Evolutionary conservation across 441 rosid species (phyloP).

Genomic region (Oxalis stricta): DNA sequence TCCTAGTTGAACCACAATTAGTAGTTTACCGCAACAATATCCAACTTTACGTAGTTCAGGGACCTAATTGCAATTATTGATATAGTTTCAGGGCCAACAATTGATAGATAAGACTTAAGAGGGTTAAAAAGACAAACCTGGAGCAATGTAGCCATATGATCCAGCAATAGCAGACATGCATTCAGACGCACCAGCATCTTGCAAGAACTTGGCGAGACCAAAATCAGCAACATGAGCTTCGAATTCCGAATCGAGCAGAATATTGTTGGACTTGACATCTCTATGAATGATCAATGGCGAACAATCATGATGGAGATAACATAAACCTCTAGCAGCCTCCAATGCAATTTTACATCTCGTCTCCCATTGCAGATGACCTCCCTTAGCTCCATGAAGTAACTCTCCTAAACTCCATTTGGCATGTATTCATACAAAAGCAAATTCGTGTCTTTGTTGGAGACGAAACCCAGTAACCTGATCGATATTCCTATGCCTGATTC

Average conservation of each 20-base stretch:
- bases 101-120: too few species aligned
- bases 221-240: constrained; percentile 94
- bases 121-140: constrained; percentile 28
- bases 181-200: constrained; percentile 63
- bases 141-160: constrained; percentile 93
- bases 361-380: constrained; percentile 79
- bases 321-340: constrained; percentile 73
- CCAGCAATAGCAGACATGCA: constrained; percentile 89
- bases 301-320: constrained; percentile 90
- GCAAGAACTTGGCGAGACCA: constrained; percentile 85
- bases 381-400: constrained; percentile 69
- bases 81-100: too few species aligned
- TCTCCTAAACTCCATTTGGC: constrained; percentile 83
- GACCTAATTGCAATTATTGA: too few species aligned
- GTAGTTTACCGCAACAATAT: too few species aligned
- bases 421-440: constrained; percentile 66
- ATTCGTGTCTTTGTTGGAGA: constrained; percentile 79
- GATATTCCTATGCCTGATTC: constrained; percentile 71
- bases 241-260: constrained; percentile 56
- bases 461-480: constrained; percentile 67
- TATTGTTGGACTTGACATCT: constrained; percentile 81
- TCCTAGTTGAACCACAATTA: too few species aligned
- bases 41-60: too few species aligned
- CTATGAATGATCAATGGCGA: constrained; percentile 76
- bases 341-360: constrained; percentile 48